Evolutionary conservation across 73 alveolate genomes (phyloP), one percentile per base, ranked within the genome.

Genomic region (Tetrahymena malaccensis): DNA sequence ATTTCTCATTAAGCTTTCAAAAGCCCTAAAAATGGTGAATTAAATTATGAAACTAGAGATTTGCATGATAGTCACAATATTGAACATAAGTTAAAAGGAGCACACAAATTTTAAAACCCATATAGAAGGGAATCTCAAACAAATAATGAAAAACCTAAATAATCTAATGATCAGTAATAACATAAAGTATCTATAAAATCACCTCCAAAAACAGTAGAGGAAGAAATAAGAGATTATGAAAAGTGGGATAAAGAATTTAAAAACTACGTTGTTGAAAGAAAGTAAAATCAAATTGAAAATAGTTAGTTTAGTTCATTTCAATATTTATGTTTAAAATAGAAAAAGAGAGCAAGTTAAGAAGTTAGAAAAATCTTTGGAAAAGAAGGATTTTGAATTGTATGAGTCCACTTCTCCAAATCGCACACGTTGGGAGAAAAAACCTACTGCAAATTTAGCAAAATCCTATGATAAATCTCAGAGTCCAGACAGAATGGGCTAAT

Each of bases 391-490:
- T 55, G 97, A 95, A 35, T 89, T 95, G 25, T 95, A 95, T 93
- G 43, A 85, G n/a, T 85, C 95, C 21, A 95, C 97, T 22, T 70
- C 95, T 43, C 97, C 97, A 43, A 95, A 95, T 95, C 95, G 85
- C 50, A 93, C 27, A 12, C 93, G 97, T 55, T 89, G 95, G 95
- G 40, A n/a, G 21, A 70, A 70, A 70, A 70, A 70, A 70, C 89
- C 89, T n/a, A 70, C 89, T 33, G 10, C 89, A 27, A 70, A 70
- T 70, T 70, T 70, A 8, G 89, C 89, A 3, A 70, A 70, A 22
- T 70, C 89, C 0, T 70, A 70, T 70, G 89, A 70, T n/a, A 70
- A 70, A 70, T 70, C 89, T 31, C 31, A 70, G 25, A 70, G 89
- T 70, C 89, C 89, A 19, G 89, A 70, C 31, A 70, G 89, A n/a